Base-by-base conservation (phyloP, 2,329 filamentous ascomycete species). In the Juglanconis oblonga region DNA sequence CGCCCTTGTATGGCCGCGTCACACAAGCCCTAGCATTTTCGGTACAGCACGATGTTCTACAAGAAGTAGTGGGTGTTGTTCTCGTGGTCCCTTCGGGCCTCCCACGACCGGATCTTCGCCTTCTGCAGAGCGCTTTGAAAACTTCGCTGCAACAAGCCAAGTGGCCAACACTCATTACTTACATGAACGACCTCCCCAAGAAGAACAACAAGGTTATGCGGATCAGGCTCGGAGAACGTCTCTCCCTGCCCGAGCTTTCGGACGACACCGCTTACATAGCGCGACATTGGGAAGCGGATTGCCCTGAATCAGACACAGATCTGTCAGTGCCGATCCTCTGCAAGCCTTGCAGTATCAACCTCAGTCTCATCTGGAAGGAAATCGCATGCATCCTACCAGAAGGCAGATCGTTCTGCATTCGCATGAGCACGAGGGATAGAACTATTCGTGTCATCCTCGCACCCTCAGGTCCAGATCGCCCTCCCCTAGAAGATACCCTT, bases 151-250 rank as follows among this genome's bases (percentile, higher is more conserved):
- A 82, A 55, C 77, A 81, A 61, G 78, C 76, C 9, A 85, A 85
- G 65, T 79, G 79, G 74, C 83, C 82, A 0, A 72, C 74, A 0
- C 61, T 83, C 35, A 69, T 85, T 17, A 76, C 79, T 0, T 84
- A 83, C 67, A 85, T 85, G 82, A 74, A 83, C 35, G 77, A 77
- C 45, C 70, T 83, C 0, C 80, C 83, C 1, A 83, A 80, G 60
- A 79, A 75, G 40, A 84, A 85, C 69, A 83, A 83, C 72, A 86
- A 86, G 64, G 72, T 84, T n/a, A 70, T 84, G 29, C 77, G 83
- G 2, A 82, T 84, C 65, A 79, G 75, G 63, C 70, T 86, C 4
- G 77, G 74, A 0, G 74, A 84, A 57, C 74, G 82, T 3, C 69
- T 85, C 4, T 67, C 70, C 2, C 65, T 85, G 14, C 72, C 75